Conservation (phyloP, 805 yeast genomes). For the Suhomyces prunicola region DNA sequence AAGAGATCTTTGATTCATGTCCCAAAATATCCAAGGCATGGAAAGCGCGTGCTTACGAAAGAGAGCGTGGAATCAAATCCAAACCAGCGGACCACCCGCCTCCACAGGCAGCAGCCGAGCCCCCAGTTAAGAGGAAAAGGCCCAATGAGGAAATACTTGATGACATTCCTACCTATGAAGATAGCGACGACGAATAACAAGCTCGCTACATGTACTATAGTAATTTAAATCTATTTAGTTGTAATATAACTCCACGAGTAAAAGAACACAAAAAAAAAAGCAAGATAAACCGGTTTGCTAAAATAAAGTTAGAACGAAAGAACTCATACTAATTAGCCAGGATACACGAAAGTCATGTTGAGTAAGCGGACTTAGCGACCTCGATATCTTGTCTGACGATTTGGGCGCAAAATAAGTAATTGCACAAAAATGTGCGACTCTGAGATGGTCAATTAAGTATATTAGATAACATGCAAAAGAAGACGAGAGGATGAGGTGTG, state of each 20-base stretch:
- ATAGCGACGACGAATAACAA: conserved; percentile 25
- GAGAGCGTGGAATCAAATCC: conserved; percentile 17
- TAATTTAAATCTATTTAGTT: background rate
- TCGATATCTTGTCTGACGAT: background rate
- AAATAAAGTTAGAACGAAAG: too few relatives aligned
- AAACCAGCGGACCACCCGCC: conserved; percentile 4
- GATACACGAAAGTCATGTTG: too few relatives aligned
- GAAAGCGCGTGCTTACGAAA: conserved; percentile 53
- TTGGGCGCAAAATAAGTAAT: background rate
- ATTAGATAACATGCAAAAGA: background rate
- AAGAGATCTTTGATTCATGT: conserved; percentile 64
- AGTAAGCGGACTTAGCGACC: background rate
- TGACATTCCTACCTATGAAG: conserved; percentile 41
- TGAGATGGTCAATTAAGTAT: background rate
- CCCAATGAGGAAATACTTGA: conserved; percentile 19
- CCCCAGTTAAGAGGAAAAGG: conserved; percentile 10
- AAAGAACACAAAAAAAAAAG: background rate
- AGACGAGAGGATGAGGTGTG: too few relatives aligned
- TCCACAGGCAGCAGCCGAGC: background rate
- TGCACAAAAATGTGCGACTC: background rate
- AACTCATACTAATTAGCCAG: too few relatives aligned
- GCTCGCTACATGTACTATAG: background rate
- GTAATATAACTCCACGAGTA: background rate
- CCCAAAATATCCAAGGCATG: conserved; percentile 56
- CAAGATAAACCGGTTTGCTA: too few relatives aligned